A percentile compares a stretch with the other conserved stretches of the same genome.
Conservation (phyloP, 805 yeast genomes). For the Lipomyces sp. region DNA sequence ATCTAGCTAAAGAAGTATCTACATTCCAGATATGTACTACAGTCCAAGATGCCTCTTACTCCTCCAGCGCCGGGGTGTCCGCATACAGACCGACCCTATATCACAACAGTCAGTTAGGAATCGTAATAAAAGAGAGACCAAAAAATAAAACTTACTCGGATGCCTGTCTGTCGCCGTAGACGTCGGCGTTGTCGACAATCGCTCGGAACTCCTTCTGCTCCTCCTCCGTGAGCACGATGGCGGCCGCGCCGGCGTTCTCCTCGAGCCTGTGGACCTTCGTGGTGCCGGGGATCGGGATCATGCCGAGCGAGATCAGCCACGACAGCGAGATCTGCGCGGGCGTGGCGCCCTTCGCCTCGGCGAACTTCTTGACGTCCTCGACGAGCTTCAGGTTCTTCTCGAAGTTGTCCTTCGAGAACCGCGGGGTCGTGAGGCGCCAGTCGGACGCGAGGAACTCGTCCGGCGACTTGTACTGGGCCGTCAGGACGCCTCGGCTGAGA, state of each 20-base stretch:
- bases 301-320: slow-evolving; percentile 51
- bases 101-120: neutral
- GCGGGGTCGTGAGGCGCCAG: slow-evolving; percentile 49
- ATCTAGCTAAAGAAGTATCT: too few species aligned
- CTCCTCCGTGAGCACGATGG: slow-evolving; percentile 14
- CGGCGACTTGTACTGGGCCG: slow-evolving; percentile 53
- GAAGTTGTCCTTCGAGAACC: slow-evolving; percentile 59
- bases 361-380: slow-evolving; percentile 48
- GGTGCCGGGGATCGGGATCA: slow-evolving; percentile 81
- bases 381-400: slow-evolving; percentile 52
- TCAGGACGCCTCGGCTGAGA: slow-evolving; percentile 71
- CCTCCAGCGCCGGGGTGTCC: neutral
- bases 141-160: too few species aligned
- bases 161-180: slow-evolving; percentile 16
- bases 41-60: too few species aligned
- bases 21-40: too few species aligned
- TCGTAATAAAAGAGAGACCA: too few species aligned
- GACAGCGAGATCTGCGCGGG: slow-evolving; percentile 70
- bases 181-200: slow-evolving; percentile 16
- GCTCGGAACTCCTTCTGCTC: slow-evolving; percentile 18
- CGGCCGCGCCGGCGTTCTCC: slow-evolving; percentile 49
- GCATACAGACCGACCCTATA: neutral
- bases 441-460: slow-evolving; percentile 54
- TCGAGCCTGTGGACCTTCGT: slow-evolving; percentile 56
- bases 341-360: slow-evolving; percentile 47